A percentile compares a stretch with the other conserved stretches of the same genome.
Evolutionary conservation across 2,329 filamentous ascomycete species (phyloP).

Genomic region (Penicillium fuscoglaucum): DNA sequence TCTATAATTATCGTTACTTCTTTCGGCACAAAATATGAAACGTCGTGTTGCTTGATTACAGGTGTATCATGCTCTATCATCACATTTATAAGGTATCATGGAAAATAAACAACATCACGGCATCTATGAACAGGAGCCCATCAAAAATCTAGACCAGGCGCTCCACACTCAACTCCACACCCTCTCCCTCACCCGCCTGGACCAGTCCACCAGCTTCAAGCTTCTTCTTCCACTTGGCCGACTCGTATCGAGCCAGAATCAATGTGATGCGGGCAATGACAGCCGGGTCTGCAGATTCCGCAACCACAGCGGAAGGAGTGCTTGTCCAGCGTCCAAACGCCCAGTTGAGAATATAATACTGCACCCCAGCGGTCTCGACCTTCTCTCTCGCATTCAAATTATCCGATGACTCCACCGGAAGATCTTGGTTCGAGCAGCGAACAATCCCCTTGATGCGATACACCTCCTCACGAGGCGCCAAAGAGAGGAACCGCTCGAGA

Average conservation of each 20-base stretch:
- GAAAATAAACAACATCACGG: constrained; percentile 5
- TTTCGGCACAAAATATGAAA: not conserved
- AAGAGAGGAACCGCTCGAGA: constrained; percentile 65
- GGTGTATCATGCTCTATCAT: constrained; percentile 10
- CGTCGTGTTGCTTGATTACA: not conserved
- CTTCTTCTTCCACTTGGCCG: constrained; percentile 51
- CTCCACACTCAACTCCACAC: constrained; percentile 36
- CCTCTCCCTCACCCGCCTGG: constrained; percentile 22
- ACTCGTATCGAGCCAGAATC: constrained; percentile 50
- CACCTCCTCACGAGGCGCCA: constrained; percentile 86
- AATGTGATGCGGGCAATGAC: constrained; percentile 46
- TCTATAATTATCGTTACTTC: not conserved
- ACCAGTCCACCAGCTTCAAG: constrained; percentile 44
- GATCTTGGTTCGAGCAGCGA: constrained; percentile 43
- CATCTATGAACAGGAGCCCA: constrained; percentile 2
- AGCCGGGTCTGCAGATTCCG: constrained; percentile 32
- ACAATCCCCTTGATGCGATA: constrained; percentile 86
- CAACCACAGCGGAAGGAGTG: constrained; percentile 56
- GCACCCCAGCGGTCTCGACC: constrained; percentile 36
- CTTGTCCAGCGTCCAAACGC: constrained; percentile 96
- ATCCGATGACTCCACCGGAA: constrained; percentile 51
- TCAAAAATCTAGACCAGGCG: constrained; percentile 30
- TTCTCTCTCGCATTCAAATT: constrained; percentile 31
- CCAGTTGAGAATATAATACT: constrained; percentile 92
- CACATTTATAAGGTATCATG: constrained; percentile 11